Conservation (phyloP, 495 filamentous ascomycete genomes). For the Elaphomyces granulatus region DNA sequence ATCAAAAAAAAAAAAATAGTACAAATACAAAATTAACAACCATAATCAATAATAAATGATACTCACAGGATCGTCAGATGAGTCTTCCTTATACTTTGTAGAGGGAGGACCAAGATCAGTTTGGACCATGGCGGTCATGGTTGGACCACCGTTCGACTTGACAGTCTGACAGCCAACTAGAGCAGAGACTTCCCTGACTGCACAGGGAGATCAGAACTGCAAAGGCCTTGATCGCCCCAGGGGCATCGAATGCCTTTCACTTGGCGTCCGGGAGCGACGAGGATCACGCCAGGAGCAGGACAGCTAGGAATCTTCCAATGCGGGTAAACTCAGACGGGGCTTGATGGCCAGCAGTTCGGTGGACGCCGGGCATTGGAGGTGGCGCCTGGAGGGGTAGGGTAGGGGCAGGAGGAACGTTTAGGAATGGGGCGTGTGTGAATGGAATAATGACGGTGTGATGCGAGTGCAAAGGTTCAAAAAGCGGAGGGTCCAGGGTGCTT, state of each 20-base stretch:
- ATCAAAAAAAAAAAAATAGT: constrained; percentile 5
- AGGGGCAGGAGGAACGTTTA: background rate
- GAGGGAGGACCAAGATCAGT: constrained; percentile 28
- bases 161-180: background rate
- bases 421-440: constrained; percentile 10
- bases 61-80: constrained; percentile 31
- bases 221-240: background rate
- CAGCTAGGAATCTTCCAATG: constrained; percentile 1
- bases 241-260: constrained; percentile 4
- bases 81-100: constrained; percentile 31
- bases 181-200: constrained; percentile 4
- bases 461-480: constrained; percentile 15
- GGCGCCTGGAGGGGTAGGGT: constrained; percentile 2
- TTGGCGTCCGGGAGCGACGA: constrained; percentile 4
- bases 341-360: background rate
- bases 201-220: constrained; percentile 8
- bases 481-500: constrained; percentile 35
- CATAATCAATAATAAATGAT: constrained; percentile 6
- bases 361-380: constrained; percentile 1
- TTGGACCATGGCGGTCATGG: constrained; percentile 36
- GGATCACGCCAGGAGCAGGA: constrained; percentile 1
- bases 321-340: constrained; percentile 2
- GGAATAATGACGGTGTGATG: constrained; percentile 17
- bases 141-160: constrained; percentile 8
- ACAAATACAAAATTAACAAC: constrained; percentile 1